A percentile compares a stretch with the other conserved stretches of the same genome.
These are phyloP conservation scores for Salix viminalis DNA, from an alignment of 345 rosid genomes.

Conservation along the genomic window DNA sequence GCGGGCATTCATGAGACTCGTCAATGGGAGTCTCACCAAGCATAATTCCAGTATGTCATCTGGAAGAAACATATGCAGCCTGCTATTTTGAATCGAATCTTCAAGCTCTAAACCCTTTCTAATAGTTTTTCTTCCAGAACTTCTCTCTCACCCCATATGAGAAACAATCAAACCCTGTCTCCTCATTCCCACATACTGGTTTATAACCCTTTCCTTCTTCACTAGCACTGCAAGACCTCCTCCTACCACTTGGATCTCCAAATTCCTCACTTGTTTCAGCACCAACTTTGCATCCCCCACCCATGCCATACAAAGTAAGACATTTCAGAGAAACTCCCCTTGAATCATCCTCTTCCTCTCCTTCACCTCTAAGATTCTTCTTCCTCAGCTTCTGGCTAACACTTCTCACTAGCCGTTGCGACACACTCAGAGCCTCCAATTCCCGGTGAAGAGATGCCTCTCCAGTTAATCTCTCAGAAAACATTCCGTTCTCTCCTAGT, in stretches of 20 bases:
- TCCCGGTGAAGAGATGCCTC: slow-evolving; percentile 58
- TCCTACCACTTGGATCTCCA: slow-evolving; percentile 66
- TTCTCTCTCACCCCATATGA: slow-evolving; percentile 78
- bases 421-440: slow-evolving; percentile 64
- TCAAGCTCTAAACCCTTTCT: slow-evolving; percentile 46
- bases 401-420: slow-evolving; percentile 68
- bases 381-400: slow-evolving; percentile 73
- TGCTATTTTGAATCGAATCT: slow-evolving; percentile 37
- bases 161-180: slow-evolving; percentile 76
- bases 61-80: slow-evolving; percentile 69
- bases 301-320: slow-evolving; percentile 64
- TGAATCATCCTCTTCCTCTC: slow-evolving; percentile 46
- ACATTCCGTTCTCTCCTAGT: slow-evolving; percentile 30
- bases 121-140: slow-evolving; percentile 68
- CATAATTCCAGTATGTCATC: slow-evolving; percentile 92
- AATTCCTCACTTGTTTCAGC: slow-evolving; percentile 76
- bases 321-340: slow-evolving; percentile 61
- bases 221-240: slow-evolving; percentile 69
- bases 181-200: slow-evolving; percentile 62
- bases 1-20: slow-evolving; percentile 75
- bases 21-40: slow-evolving; percentile 80
- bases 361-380: slow-evolving; percentile 46
- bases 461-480: slow-evolving; percentile 40
- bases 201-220: slow-evolving; percentile 65
- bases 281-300: slow-evolving; percentile 94